Conservation (phyloP, 1,139 yeast genomes). For the Hemisphaericaspora xylofermentans region DNA sequence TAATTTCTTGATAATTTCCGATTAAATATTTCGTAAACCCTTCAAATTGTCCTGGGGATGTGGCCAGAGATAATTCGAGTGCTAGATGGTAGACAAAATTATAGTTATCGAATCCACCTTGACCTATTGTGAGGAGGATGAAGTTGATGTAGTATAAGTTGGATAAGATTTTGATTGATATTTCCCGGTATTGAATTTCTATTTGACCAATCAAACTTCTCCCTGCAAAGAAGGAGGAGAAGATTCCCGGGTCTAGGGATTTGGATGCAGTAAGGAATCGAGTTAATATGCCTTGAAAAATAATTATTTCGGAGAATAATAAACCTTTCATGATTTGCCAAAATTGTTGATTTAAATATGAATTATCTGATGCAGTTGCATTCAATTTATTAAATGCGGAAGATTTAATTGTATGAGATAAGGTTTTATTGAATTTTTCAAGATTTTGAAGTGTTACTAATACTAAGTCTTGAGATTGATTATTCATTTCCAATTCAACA, state of each 20-base stretch:
- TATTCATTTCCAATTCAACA: constrained; percentile 19
- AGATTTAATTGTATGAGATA: constrained; percentile 25
- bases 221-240: constrained; percentile 10
- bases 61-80: constrained; percentile 38
- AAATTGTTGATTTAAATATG: constrained; percentile 23
- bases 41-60: constrained; percentile 33
- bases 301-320: constrained; percentile 50
- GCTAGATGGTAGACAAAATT: constrained; percentile 61
- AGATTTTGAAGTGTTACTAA: constrained; percentile 21
- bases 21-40: constrained; percentile 39
- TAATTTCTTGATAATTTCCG: constrained; percentile 38
- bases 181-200: constrained; percentile 27
- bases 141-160: constrained; percentile 55
- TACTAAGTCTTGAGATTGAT: constrained; percentile 21
- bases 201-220: constrained; percentile 11
- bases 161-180: constrained; percentile 39
- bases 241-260: constrained; percentile 5
- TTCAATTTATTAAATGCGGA: constrained; percentile 23
- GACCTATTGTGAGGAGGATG: constrained; percentile 59
- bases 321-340: constrained; percentile 44
- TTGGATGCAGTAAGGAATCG: constrained; percentile 26
- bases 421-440: constrained; percentile 25
- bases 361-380: constrained; percentile 13
- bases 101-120: constrained; percentile 69
- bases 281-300: constrained; percentile 56